A percentile compares a stretch with the other conserved stretches of the same genome.
Conservation (phyloP, 2,329 filamentous ascomycete species). For the Scedosporium aurantiacum region DNA sequence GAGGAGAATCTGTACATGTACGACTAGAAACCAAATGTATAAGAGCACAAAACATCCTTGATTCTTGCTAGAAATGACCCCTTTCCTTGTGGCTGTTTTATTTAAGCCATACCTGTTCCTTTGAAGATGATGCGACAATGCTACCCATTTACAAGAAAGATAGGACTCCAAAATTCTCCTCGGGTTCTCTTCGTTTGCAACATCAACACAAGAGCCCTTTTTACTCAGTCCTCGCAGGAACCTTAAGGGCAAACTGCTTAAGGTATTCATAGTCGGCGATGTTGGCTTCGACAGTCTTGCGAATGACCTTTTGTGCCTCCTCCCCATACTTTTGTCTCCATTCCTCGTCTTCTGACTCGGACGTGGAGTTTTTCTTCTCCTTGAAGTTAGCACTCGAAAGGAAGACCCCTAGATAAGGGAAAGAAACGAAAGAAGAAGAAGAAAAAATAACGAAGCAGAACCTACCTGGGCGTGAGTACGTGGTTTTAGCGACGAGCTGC, state of each 20-base stretch:
- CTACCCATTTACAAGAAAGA: neutral
- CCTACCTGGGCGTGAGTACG: slow-evolving; percentile 52
- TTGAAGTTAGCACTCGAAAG: slow-evolving; percentile 3
- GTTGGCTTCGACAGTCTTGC: slow-evolving; percentile 60
- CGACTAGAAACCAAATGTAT: slow-evolving; percentile 5
- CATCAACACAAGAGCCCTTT: neutral
- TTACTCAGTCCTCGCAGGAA: neutral
- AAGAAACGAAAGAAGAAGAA: slow-evolving; percentile 4
- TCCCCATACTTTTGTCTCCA: slow-evolving; percentile 67
- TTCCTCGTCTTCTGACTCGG: slow-evolving; percentile 56
- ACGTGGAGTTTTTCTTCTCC: slow-evolving; percentile 47
- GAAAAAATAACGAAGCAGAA: slow-evolving; percentile 7
- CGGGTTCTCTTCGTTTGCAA: neutral
- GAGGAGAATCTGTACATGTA: slow-evolving; percentile 2
- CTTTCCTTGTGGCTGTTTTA: neutral
- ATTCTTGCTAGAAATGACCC: neutral
- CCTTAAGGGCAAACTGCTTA: slow-evolving; percentile 62
- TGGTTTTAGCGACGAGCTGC: slow-evolving; percentile 65
- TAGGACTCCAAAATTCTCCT: neutral
- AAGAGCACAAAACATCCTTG: neutral
- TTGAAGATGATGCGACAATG: neutral
- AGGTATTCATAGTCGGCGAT: slow-evolving; percentile 69
- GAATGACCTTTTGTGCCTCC: slow-evolving; percentile 58
- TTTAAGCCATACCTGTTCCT: neutral
- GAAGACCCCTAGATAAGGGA: slow-evolving; percentile 11